A percentile compares a stretch with the other conserved stretches of the same genome.
phyloP scores from a whole-genome alignment of 108 stramenopile species.

The Pseudonitzschia multiseries region DNA sequence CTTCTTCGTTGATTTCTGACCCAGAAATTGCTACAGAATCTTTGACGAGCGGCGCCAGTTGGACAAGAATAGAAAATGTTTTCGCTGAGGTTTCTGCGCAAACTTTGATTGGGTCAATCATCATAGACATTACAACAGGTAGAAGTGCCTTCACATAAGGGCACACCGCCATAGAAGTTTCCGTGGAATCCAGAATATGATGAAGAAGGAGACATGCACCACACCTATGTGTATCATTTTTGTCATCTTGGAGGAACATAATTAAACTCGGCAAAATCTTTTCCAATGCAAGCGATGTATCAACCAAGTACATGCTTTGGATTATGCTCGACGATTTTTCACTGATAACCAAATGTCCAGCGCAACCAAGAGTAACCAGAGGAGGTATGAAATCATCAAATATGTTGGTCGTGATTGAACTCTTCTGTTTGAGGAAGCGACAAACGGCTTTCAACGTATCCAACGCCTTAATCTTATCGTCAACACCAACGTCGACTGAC shows the following conservation, averaged over 20 bases:
- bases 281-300: constrained; percentile 16
- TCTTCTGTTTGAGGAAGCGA: background rate
- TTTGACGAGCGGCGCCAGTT: constrained; percentile 71
- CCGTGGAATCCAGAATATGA: constrained; percentile 21
- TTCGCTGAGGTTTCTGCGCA: constrained; percentile 64
- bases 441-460: constrained; percentile 23
- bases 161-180: constrained; percentile 31
- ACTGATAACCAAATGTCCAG: background rate
- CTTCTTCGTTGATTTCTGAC: constrained; percentile 8
- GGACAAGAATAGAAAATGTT: constrained; percentile 73
- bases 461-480: background rate
- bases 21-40: constrained; percentile 21
- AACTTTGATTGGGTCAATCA: constrained; percentile 65
- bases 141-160: constrained; percentile 71
- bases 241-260: constrained; percentile 7
- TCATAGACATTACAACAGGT: constrained; percentile 72
- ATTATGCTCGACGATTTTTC: constrained; percentile 10
- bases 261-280: constrained; percentile 17
- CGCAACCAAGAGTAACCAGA: constrained; percentile 10
- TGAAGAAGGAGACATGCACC: constrained; percentile 27
- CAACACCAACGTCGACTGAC: background rate
- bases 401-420: background rate
- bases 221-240: constrained; percentile 12
- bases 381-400: constrained; percentile 15
- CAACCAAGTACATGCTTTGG: constrained; percentile 10